Evolutionary conservation across 2,329 filamentous ascomycete species (phyloP).

Genomic region (Fusarium xyrophilum): DNA sequence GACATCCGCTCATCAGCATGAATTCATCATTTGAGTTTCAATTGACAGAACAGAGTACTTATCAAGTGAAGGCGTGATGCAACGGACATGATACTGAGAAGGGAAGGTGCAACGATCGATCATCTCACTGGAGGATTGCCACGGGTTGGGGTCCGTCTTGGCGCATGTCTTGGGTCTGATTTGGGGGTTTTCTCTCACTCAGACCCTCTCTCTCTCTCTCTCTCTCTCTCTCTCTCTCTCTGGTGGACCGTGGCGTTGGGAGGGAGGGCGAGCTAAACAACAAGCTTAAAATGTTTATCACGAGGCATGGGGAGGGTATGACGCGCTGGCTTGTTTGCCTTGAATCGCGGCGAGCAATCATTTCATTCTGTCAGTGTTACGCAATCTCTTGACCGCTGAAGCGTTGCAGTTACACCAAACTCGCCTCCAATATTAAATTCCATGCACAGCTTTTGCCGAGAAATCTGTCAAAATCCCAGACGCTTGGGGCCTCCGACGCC

Average conservation of each 20-base stretch:
- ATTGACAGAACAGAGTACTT: too few relatives aligned
- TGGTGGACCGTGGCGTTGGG: constrained; percentile 4
- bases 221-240: too few relatives aligned
- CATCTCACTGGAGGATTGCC: constrained; percentile 6
- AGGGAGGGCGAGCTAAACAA: constrained; percentile 4
- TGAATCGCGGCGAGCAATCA: neutral
- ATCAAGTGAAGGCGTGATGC: constrained; percentile 34
- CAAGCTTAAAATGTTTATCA: constrained; percentile 34
- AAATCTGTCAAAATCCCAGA: constrained; percentile 27
- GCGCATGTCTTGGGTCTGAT: constrained; percentile 4
- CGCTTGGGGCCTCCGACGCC: constrained; percentile 2
- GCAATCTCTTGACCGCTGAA: neutral
- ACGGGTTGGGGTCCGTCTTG: constrained; percentile 20
- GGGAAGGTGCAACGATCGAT: constrained; percentile 37
- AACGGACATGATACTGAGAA: constrained; percentile 31
- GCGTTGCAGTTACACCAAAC: neutral
- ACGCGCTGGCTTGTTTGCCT: neutral
- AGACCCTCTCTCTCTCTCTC: neutral
- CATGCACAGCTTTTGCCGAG: neutral
- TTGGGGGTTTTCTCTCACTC: neutral
- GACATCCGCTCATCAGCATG: neutral
- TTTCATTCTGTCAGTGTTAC: neutral
- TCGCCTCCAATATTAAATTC: neutral
- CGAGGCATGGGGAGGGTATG: neutral
- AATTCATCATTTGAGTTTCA: neutral